These are phyloP conservation scores for Triadica sebifera DNA, from an alignment of 345 rosid genomes.

Conservation along the genomic window DNA sequence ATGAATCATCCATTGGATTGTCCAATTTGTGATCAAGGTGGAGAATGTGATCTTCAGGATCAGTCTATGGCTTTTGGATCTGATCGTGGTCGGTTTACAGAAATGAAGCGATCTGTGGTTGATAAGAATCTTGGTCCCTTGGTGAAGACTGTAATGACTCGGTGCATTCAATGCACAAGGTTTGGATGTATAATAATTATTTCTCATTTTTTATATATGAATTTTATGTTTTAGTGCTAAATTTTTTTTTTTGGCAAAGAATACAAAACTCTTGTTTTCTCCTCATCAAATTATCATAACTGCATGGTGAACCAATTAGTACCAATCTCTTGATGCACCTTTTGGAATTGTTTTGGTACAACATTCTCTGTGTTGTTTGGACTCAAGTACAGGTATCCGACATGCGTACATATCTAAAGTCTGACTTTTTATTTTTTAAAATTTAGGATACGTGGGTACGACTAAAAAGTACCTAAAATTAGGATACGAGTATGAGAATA, in stretches of 20 bases:
- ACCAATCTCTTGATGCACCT: neutral
- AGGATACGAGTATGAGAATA: too few species aligned
- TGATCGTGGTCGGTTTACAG: conserved; percentile 95
- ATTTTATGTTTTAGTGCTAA: neutral
- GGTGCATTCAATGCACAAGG: conserved; percentile 99
- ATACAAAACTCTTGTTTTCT: neutral
- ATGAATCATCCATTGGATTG: conserved; percentile 99
- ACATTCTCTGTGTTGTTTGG: too few species aligned
- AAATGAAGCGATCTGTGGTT: conserved; percentile 93
- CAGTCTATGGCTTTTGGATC: conserved; percentile 99
- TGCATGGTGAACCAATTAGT: neutral
- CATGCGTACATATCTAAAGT: too few species aligned
- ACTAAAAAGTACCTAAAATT: too few species aligned
- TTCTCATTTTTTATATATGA: neutral
- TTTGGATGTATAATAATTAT: conserved; percentile 12
- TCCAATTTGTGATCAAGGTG: conserved; percentile 98
- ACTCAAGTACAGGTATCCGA: too few species aligned
- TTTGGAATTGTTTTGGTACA: neutral
- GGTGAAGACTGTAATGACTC: conserved; percentile 99
- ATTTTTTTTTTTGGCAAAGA: neutral
- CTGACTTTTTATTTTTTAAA: too few species aligned
- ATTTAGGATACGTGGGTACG: too few species aligned
- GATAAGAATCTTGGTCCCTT: conserved; percentile 98
- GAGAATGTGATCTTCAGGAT: conserved; percentile 99
- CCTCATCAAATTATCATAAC: neutral